phyloP scores from a whole-genome alignment of 352 stramenopile genomes.

The Peronospora farinosa region DNA sequence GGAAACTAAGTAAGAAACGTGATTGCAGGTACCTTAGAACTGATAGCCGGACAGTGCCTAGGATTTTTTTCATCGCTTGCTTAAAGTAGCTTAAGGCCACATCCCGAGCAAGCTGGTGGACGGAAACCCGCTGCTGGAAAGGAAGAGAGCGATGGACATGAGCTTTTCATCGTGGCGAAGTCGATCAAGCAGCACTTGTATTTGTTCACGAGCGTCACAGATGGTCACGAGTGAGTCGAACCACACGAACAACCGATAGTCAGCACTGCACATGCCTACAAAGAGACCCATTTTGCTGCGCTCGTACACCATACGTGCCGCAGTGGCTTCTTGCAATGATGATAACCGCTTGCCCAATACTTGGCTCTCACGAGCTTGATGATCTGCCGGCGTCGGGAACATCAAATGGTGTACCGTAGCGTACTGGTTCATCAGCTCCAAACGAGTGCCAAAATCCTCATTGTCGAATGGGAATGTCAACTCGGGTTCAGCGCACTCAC shows the following conservation, averaged over 20 bases:
- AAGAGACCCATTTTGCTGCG: slow-evolving; percentile 44
- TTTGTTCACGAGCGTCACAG: slow-evolving; percentile 43
- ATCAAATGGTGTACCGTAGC: slow-evolving; percentile 50
- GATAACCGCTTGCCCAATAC: slow-evolving; percentile 43
- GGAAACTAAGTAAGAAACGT: too few relatives aligned
- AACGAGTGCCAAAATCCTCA: slow-evolving; percentile 25
- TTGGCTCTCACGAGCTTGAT: slow-evolving; percentile 27
- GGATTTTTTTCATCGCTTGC: background rate
- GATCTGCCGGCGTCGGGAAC: slow-evolving; percentile 23
- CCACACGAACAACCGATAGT: slow-evolving; percentile 50
- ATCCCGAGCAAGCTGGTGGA: background rate
- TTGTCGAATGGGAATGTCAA: slow-evolving; percentile 45
- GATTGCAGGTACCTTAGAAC: too few relatives aligned
- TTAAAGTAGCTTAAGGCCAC: background rate
- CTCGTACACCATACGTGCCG: slow-evolving; percentile 45
- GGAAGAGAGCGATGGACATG: background rate
- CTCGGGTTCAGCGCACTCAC: slow-evolving; percentile 42
- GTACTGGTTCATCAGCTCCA: slow-evolving; percentile 47
- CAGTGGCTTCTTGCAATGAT: slow-evolving; percentile 27
- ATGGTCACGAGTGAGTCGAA: slow-evolving; percentile 45
- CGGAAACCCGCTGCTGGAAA: slow-evolving; percentile 10
- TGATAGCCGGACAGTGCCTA: background rate
- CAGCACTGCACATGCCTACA: slow-evolving; percentile 44
- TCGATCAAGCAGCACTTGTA: slow-evolving; percentile 49
- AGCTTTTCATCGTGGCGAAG: slow-evolving; percentile 39